Evolutionary conservation across 441 rosid species (phyloP).

Genomic region (Gossypium gossypioides): DNA sequence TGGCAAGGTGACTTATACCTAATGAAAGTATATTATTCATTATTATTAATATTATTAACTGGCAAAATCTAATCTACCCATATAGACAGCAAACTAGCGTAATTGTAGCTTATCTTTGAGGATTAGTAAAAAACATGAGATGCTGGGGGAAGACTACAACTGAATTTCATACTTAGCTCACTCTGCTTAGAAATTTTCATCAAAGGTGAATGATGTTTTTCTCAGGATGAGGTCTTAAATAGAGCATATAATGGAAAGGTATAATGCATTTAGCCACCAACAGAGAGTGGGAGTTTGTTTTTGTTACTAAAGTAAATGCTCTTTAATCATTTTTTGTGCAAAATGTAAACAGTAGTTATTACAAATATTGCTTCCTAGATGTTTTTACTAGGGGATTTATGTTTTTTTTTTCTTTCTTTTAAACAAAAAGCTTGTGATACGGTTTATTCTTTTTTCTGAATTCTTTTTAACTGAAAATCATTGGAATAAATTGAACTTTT

Average conservation of each 20-base stretch:
- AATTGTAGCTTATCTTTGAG: not conserved
- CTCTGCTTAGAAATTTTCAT: not conserved
- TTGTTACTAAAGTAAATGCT: not conserved
- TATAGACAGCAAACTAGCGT: not conserved
- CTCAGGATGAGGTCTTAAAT: not conserved
- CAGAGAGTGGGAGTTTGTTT: not conserved
- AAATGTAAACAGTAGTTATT: not conserved
- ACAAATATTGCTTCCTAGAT: not conserved
- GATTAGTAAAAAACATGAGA: not conserved
- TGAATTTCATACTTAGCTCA: not conserved
- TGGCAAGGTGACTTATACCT: slow-evolving; percentile 56
- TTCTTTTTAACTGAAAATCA: not conserved
- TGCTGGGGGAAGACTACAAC: not conserved
- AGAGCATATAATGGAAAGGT: not conserved
- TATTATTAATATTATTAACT: not conserved
- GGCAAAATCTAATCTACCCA: not conserved
- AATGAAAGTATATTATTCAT: not conserved
- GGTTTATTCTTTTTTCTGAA: not conserved
- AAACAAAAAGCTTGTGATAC: not conserved
- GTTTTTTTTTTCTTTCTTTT: not conserved
- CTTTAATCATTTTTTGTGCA: not conserved
- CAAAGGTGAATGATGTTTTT: not conserved
- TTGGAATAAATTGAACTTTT: not conserved
- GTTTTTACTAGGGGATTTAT: not conserved
- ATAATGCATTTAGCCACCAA: not conserved